These are phyloP conservation scores for Sugiyamaella marilandica DNA, from an alignment of 805 yeast species.

Conservation along the genomic window DNA sequence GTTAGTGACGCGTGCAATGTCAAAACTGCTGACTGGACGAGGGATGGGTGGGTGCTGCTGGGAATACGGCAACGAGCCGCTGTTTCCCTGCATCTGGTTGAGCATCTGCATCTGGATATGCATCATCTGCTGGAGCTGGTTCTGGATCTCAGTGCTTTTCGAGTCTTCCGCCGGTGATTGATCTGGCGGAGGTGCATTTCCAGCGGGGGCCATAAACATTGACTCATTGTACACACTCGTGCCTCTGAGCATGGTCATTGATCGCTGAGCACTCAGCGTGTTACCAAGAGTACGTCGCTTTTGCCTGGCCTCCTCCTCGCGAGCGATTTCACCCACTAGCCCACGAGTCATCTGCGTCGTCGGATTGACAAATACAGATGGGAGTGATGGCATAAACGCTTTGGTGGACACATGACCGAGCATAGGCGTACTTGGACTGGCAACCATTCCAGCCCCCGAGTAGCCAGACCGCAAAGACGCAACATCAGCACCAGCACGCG, in stretches of 20 bases:
- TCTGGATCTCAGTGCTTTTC: slow-evolving; percentile 23
- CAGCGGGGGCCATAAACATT: slow-evolving; percentile 12
- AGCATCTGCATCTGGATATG: slow-evolving; percentile 31
- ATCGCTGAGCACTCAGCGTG: slow-evolving; percentile 13
- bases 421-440: slow-evolving; percentile 1
- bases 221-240: slow-evolving; percentile 11
- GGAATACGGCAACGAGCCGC: slow-evolving; percentile 1
- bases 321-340: slow-evolving; percentile 37
- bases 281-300: slow-evolving; percentile 24
- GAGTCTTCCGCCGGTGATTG: slow-evolving; percentile 2
- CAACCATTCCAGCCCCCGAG: slow-evolving; percentile 2
- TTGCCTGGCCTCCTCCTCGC: slow-evolving; percentile 35
- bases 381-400: slow-evolving; percentile 19
- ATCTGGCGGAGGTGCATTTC: not conserved
- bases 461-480: slow-evolving; percentile 16
- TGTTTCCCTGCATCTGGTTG: slow-evolving; percentile 19
- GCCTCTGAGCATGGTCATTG: slow-evolving; percentile 9
- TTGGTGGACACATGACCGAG: not conserved
- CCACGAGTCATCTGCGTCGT: slow-evolving; percentile 29
- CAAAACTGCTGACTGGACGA: slow-evolving; percentile 16
- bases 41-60: slow-evolving; percentile 6
- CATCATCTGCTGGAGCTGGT: slow-evolving; percentile 32
- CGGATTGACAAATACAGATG: slow-evolving; percentile 23
- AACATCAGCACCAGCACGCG: slow-evolving; percentile 9
- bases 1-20: slow-evolving; percentile 8